Conservation (phyloP, 2,329 filamentous ascomycete species). For the Botrytis fragariae region DNA sequence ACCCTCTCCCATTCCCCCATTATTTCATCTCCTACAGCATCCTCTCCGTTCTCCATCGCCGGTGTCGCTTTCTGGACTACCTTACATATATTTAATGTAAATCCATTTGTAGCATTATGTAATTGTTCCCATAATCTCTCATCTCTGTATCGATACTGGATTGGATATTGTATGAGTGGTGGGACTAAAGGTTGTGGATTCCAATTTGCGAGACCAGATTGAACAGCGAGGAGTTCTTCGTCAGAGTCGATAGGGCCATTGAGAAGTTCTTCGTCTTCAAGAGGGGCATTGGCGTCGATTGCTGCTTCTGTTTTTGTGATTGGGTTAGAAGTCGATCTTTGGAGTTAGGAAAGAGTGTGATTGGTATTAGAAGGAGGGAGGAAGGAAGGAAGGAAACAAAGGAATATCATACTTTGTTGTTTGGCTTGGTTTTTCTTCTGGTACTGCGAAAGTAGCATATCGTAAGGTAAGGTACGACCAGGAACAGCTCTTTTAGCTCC, state of each 20-base stretch:
- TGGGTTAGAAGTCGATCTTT: slow-evolving; percentile 9
- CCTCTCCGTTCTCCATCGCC: slow-evolving; percentile 28
- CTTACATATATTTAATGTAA: slow-evolving; percentile 62
- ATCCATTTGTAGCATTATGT: slow-evolving; percentile 63
- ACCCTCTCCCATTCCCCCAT: slow-evolving; percentile 3
- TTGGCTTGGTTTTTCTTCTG: slow-evolving; percentile 99
- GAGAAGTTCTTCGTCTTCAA: slow-evolving; percentile 79
- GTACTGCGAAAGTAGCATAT: slow-evolving; percentile 84
- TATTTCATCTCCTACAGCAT: not conserved
- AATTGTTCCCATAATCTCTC: slow-evolving; percentile 64
- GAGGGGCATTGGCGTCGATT: slow-evolving; percentile 87
- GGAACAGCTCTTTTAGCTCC: slow-evolving; percentile 86
- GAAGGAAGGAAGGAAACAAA: slow-evolving; percentile 13
- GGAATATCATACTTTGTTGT: slow-evolving; percentile 73
- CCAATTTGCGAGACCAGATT: slow-evolving; percentile 74
- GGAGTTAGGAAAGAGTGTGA: not conserved
- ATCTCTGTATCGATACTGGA: slow-evolving; percentile 62
- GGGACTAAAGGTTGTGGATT: slow-evolving; percentile 75
- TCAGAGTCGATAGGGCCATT: slow-evolving; percentile 86
- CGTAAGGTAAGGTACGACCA: slow-evolving; percentile 83
- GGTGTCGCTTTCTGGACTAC: slow-evolving; percentile 54
- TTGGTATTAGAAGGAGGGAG: slow-evolving; percentile 21
- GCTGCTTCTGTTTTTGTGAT: slow-evolving; percentile 67
- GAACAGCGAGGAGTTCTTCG: slow-evolving; percentile 87
- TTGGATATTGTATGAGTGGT: slow-evolving; percentile 59